phyloP scores from a whole-genome alignment of 345 rosid genomes.

The Adansonia digitata region DNA sequence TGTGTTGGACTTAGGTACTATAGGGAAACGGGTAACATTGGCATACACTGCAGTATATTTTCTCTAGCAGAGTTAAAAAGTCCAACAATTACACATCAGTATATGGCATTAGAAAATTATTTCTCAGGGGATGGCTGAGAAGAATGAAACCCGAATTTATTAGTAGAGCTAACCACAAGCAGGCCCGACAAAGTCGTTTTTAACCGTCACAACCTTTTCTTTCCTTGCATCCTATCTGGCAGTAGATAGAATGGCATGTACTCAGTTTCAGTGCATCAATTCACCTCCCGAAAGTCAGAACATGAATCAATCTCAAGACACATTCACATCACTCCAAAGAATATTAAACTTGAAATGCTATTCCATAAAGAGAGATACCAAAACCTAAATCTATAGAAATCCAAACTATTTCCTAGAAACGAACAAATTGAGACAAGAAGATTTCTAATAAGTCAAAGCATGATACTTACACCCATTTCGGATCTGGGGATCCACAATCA shows the following conservation, averaged over 20 bases:
- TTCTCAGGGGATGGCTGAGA: neutral
- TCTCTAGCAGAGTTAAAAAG: neutral
- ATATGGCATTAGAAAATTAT: neutral
- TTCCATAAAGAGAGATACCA: neutral
- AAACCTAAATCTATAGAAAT: neutral
- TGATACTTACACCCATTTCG: slow-evolving; percentile 90
- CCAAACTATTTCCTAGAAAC: neutral
- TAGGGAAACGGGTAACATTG: too few species aligned
- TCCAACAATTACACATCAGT: neutral
- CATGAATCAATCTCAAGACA: neutral
- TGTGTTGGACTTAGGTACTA: too few species aligned
- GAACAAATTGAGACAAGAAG: neutral
- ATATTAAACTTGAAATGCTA: neutral
- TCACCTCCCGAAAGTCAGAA: neutral
- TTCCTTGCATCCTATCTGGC: too few species aligned
- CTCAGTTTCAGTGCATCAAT: neutral
- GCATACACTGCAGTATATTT: neutral
- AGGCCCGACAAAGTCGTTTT: neutral
- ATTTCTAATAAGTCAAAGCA: neutral
- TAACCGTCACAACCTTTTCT: neutral
- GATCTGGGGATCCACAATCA: slow-evolving; percentile 89
- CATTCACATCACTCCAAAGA: neutral
- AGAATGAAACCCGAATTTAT: neutral
- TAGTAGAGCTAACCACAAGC: neutral
- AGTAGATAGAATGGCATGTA: too few species aligned